Evolutionary conservation across 2,329 filamentous ascomycete species (phyloP), one percentile per base, ranked within the genome.

Genomic region (Sphaceloma murrayae): DNA sequence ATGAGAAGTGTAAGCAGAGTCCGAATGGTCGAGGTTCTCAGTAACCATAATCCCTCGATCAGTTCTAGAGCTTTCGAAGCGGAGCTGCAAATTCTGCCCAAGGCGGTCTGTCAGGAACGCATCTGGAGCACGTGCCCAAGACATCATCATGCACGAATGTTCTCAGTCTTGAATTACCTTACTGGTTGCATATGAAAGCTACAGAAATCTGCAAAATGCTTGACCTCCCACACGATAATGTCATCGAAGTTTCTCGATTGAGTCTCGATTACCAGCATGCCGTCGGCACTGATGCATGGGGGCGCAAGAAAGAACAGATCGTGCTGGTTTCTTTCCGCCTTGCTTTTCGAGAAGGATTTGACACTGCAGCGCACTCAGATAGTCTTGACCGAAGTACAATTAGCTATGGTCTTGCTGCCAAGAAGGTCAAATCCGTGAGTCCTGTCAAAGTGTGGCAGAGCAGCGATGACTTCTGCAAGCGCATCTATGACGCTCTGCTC

Each of bases 381-480:
- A 64, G 64, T 6, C 71, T 88, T 24, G 72, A 76, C 34, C 61
- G 62, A n/a, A 82, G 82, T 56, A 87, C 83, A 2, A 75, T 86
- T 17, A 80, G 88, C 63, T 88, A 88, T 55, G 82, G 83, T 2
- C 69, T 66, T 7, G 67, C 87, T 10, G 79, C 77, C 64, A 85
- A 86, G 62, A 67, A 69, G 0, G 67, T 87, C 10, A 52, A 58
- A 10, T 43, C 46, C 6, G 11, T 47, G 4, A 34, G 34, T 16
- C 40, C 46, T 1, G 19, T 27, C 3, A 17, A 34, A 11, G 16
- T 26, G 3, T 51, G 46, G 49, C 38, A 48, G 21, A 21, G 29
- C 6, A 3, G 48, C 11, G 42, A 49, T 19, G 16, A 44, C 8
- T 33, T 51, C 18, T 32, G 43, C 4, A n/a, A 40, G 7, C 31